These are phyloP conservation scores for Gracilaria vermiculophylla DNA, from an alignment of 23 red algal species.

Conservation along the genomic window DNA sequence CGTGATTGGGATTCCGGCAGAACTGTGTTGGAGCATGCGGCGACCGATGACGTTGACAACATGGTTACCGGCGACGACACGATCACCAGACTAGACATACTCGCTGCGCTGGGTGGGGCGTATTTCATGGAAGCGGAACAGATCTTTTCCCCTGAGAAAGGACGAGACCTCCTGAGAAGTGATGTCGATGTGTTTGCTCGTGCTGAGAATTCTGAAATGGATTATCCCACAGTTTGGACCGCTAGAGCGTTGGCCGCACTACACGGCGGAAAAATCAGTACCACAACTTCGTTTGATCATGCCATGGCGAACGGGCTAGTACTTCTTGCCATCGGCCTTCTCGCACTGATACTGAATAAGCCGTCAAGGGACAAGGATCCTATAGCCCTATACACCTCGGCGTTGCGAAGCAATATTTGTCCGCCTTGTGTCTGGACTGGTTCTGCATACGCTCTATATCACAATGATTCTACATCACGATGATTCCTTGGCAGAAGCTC, in stretches of 20 bases:
- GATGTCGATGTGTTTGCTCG: constrained; percentile 50
- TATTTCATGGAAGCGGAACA: constrained; percentile 53
- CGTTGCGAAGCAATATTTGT: constrained; percentile 36
- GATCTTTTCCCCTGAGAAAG: neutral
- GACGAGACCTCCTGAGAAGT: constrained; percentile 21
- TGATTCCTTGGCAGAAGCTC: constrained; percentile 2
- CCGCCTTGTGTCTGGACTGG: constrained; percentile 56
- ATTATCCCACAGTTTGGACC: constrained; percentile 51
- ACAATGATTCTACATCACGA: no score
- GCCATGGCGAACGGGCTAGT: constrained; percentile 39
- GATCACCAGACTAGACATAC: constrained; percentile 33
- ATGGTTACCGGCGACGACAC: constrained; percentile 30
- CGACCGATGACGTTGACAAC: constrained; percentile 48
- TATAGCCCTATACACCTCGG: constrained; percentile 24
- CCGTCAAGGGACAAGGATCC: constrained; percentile 16
- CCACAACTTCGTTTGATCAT: constrained; percentile 65
- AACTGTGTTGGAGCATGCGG: constrained; percentile 45
- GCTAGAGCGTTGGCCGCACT: constrained; percentile 49
- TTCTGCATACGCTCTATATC: constrained; percentile 47
- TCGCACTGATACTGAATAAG: constrained; percentile 19
- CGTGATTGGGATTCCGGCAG: constrained; percentile 6
- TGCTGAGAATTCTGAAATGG: constrained; percentile 53
- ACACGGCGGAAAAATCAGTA: constrained; percentile 16
- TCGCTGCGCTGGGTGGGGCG: constrained; percentile 46
- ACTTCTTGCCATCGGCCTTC: constrained; percentile 37